A percentile compares a stretch with the other conserved stretches of the same genome.
phyloP scores from a whole-genome alignment of 2,329 filamentous ascomycete genomes.

The Claviceps sp. region DNA sequence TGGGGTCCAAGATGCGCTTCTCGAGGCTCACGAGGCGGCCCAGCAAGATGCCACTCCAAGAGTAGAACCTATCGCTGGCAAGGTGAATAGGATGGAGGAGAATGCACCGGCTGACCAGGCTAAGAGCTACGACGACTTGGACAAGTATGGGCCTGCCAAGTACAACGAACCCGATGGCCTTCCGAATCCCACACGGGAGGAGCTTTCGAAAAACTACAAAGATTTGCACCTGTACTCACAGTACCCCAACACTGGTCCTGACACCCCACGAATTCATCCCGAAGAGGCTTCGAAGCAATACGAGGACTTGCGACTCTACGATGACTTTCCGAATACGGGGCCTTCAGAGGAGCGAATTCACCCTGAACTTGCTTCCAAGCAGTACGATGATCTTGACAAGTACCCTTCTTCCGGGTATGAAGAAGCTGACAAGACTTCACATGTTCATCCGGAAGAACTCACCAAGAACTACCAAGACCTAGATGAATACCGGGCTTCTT shows the following conservation, averaged over 20 bases:
- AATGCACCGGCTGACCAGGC: neutral
- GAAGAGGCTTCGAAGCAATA: conserved; percentile 26
- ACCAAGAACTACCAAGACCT: conserved; percentile 29
- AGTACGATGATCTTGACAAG: conserved; percentile 20
- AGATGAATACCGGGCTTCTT: conserved; percentile 22
- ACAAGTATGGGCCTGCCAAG: conserved; percentile 8
- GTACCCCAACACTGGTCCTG: conserved; percentile 16
- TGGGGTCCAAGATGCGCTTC: conserved; percentile 5
- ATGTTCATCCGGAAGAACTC: conserved; percentile 24
- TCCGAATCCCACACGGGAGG: conserved; percentile 11
- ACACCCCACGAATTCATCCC: conserved; percentile 13
- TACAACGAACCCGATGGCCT: conserved; percentile 8
- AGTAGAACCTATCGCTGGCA: conserved; percentile 6
- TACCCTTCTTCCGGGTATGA: conserved; percentile 20
- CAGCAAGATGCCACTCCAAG: conserved; percentile 7
- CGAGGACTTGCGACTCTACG: conserved; percentile 22
- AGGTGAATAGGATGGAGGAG: neutral
- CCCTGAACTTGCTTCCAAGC: conserved; percentile 19
- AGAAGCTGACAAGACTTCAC: conserved; percentile 13
- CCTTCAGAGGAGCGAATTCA: conserved; percentile 13
- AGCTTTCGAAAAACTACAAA: conserved; percentile 18
- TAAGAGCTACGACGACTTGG: conserved; percentile 5
- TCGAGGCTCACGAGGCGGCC: conserved; percentile 6
- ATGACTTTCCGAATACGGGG: conserved; percentile 13
- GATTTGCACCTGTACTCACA: conserved; percentile 13